Evolutionary conservation across 352 stramenopile species (phyloP).

Genomic region (Phytophthora colocasiae): DNA sequence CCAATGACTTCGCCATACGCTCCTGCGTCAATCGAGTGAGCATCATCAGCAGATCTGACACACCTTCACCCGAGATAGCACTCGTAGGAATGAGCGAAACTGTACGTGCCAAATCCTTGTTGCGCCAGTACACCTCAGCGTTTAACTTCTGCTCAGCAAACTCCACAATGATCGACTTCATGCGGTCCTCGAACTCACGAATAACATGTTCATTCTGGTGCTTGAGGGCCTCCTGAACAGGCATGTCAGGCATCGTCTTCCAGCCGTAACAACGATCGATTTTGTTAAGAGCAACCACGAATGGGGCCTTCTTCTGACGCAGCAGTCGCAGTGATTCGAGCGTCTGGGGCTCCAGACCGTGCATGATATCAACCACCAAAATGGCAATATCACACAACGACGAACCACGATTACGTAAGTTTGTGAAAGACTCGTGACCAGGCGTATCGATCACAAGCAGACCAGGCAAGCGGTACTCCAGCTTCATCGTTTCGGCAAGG

Average conservation of each 20-base stretch:
- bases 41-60: conserved; percentile 98
- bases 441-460: conserved; percentile 99
- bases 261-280: conserved; percentile 99
- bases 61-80: conserved; percentile 98
- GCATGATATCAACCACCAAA: conserved; percentile 99
- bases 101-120: conserved; percentile 96
- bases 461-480: conserved; percentile 92
- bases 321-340: conserved; percentile 99
- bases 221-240: conserved; percentile 93
- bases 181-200: conserved; percentile 96
- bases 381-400: conserved; percentile 99
- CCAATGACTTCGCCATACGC: conserved; percentile 91
- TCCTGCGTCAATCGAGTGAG: conserved; percentile 96
- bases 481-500: conserved; percentile 74
- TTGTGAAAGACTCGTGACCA: conserved; percentile 99
- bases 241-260: conserved; percentile 96
- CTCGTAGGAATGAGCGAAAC: conserved; percentile 98
- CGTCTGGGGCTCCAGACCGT: conserved; percentile 99
- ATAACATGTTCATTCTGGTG: conserved; percentile 94
- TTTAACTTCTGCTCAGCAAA: conserved; percentile 98
- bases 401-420: conserved; percentile 96
- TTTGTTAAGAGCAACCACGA: conserved; percentile 99
- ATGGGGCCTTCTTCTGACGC: conserved; percentile 95
- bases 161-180: conserved; percentile 94
- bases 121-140: conserved; percentile 99